Evolutionary conservation across 768 basidiomycete genomes (phyloP).

Genomic region (Leccinum longicurvipes): DNA sequence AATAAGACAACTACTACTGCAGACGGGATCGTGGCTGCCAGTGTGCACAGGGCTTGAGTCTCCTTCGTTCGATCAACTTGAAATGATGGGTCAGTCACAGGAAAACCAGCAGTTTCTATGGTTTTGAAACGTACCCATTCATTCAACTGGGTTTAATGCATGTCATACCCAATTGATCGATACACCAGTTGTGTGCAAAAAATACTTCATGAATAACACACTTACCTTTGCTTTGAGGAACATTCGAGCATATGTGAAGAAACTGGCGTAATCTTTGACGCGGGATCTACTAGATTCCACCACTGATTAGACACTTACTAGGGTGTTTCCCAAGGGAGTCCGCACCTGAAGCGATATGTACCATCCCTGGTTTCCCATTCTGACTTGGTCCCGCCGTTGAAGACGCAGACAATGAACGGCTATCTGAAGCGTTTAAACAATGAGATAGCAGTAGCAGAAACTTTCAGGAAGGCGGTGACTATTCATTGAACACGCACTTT

Average conservation of each 20-base stretch:
- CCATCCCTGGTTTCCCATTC: not conserved
- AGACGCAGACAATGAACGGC: not conserved
- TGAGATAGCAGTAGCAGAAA: not conserved
- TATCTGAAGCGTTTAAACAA: not conserved
- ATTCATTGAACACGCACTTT: too few species aligned
- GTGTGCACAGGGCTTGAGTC: too few species aligned
- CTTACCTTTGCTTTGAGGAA: not conserved
- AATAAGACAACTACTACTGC: too few species aligned
- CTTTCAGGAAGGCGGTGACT: not conserved
- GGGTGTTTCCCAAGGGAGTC: not conserved
- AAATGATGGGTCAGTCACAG: not conserved
- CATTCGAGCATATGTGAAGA: not conserved
- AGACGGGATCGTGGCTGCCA: too few species aligned
- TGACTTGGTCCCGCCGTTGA: not conserved
- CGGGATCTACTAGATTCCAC: not conserved
- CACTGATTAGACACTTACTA: not conserved
- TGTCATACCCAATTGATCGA: too few species aligned
- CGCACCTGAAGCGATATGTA: too few species aligned
- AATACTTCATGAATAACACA: not conserved
- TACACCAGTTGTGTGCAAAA: not conserved
- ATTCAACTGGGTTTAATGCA: not conserved
- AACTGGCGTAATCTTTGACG: not conserved
- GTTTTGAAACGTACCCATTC: not conserved
- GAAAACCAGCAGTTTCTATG: not conserved
- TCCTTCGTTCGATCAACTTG: too few species aligned